Evolutionary conservation across 106 monocot genomes (phyloP), one percentile per base, ranked within the genome.

Genomic region (Acorus gramineus): DNA sequence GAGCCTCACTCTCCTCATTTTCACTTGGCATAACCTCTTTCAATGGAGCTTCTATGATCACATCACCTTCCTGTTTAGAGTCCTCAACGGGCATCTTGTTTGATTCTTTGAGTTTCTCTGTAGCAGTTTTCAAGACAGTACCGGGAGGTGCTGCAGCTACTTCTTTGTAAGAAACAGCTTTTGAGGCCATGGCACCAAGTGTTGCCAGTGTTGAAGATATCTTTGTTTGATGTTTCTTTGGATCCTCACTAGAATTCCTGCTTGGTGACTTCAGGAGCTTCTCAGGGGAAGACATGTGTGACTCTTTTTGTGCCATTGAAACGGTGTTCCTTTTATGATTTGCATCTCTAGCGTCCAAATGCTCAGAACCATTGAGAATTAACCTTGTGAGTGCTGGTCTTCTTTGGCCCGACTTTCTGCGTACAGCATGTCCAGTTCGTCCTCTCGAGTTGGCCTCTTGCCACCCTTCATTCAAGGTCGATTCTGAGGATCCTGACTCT

Each of bases 121-220:
- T 14, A 57, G 44, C 57, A 43, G 78, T 44, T 61, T 85, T 96
- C 55, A 96, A 68, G 46, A 96, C 67, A 46, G 95, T 87, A 9
- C 95, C 90, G 61, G 95, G 95, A 57, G 95, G 95, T 62, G 90
- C 87, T 5, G 85, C 63, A 7, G 90, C 95, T 60, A 96, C 95
- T 71, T 84, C 87, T 79, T 90, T 96, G 76, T 96, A 96, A 47
- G 95, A 87, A 7, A 87, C 71, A 49, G 68, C 75, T 59, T 85
- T 90, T 65, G 82, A 85, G 66, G 86, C 84, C 56, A 84, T 81
- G 9, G 69, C 28, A 28, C 28, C 28, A 28, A 28, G 28, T 28
- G 28, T 28, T 28, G 28, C 28, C 28, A 1, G 28, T 28, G 28
- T 28, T 28, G 28, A 28, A 28, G 28, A 28, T 28, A 42, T 60